Evolutionary conservation across 495 filamentous ascomycete species (phyloP).

Genomic region (Hypoxylon perforatum): DNA sequence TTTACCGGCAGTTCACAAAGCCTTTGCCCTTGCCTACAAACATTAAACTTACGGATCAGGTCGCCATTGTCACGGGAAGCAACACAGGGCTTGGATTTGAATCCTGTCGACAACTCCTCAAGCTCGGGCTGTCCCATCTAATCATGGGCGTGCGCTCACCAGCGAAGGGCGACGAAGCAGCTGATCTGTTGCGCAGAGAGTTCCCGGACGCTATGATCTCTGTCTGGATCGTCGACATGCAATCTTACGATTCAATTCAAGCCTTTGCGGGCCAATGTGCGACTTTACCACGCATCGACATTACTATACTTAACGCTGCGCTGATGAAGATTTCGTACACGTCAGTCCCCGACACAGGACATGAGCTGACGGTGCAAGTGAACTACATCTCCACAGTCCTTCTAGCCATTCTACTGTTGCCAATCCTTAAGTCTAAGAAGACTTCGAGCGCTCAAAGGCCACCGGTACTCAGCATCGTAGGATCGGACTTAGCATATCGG

Average conservation of each 20-base stretch:
- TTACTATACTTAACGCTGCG: conserved; percentile 61
- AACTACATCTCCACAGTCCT: conserved; percentile 56
- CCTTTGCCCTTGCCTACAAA: background rate
- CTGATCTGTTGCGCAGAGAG: conserved; percentile 46
- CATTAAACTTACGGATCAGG: conserved; percentile 50
- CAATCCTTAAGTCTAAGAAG: conserved; percentile 48
- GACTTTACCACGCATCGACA: conserved; percentile 50
- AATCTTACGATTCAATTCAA: conserved; percentile 51
- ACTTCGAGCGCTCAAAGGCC: conserved; percentile 17
- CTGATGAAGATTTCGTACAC: conserved; percentile 42
- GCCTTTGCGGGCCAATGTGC: conserved; percentile 52
- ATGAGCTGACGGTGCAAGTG: conserved; percentile 51
- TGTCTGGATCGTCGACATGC: conserved; percentile 61
- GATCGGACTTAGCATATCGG: conserved; percentile 40
- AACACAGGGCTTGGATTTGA: conserved; percentile 68
- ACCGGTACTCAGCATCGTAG: conserved; percentile 50
- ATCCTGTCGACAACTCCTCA: conserved; percentile 58
- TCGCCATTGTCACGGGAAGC: conserved; percentile 65
- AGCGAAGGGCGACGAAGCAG: conserved; percentile 55
- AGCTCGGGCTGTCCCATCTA: conserved; percentile 53
- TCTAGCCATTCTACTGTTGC: conserved; percentile 55
- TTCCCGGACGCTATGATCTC: conserved; percentile 50
- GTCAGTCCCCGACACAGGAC: conserved; percentile 47
- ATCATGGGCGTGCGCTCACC: conserved; percentile 65
- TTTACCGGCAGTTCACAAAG: no score